A percentile compares a stretch with the other conserved stretches of the same genome.
Evolutionary conservation across 768 basidiomycete species (phyloP).

Genomic region (Sporobolomyces phaffii): DNA sequence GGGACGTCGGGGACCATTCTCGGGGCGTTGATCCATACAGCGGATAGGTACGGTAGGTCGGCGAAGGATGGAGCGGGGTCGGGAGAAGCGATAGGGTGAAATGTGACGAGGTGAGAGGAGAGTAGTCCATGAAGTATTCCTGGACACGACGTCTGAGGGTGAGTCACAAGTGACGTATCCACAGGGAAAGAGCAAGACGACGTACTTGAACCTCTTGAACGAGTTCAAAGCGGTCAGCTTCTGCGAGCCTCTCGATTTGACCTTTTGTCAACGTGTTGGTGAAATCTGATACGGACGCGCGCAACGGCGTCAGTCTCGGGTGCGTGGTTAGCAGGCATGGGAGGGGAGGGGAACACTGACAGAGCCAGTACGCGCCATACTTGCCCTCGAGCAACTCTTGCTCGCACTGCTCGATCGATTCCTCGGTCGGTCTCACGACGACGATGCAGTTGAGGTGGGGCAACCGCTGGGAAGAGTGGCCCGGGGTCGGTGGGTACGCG

Average conservation of each 20-base stretch:
- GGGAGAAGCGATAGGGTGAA: conserved; percentile 81
- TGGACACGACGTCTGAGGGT: conserved; percentile 32
- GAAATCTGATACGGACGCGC: no score
- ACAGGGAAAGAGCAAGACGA: not conserved
- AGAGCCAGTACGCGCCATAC: conserved; percentile 97
- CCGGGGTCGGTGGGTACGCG: conserved; percentile 18
- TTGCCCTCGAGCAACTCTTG: conserved; percentile 79
- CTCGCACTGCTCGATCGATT: conserved; percentile 74
- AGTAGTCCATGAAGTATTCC: conserved; percentile 98
- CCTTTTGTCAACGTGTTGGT: conserved; percentile 86
- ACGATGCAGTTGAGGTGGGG: conserved; percentile 96
- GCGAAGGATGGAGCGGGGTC: conserved; percentile 51
- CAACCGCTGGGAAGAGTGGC: no score
- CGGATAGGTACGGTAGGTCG: conserved; percentile 42
- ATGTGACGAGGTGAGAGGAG: conserved; percentile 73
- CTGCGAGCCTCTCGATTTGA: conserved; percentile 84
- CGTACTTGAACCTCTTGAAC: conserved; percentile 92
- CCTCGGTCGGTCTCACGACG: conserved; percentile 75
- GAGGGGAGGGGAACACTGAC: conserved; percentile 60
- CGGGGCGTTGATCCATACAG: conserved; percentile 68
- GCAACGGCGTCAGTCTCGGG: no score
- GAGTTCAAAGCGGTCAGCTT: conserved; percentile 91
- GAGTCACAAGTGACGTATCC: not conserved
- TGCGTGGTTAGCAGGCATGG: no score
- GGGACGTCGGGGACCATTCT: conserved; percentile 55